phyloP scores from a whole-genome alignment of 176 grass and related monocot genomes.

The Aegilops speltoides region DNA sequence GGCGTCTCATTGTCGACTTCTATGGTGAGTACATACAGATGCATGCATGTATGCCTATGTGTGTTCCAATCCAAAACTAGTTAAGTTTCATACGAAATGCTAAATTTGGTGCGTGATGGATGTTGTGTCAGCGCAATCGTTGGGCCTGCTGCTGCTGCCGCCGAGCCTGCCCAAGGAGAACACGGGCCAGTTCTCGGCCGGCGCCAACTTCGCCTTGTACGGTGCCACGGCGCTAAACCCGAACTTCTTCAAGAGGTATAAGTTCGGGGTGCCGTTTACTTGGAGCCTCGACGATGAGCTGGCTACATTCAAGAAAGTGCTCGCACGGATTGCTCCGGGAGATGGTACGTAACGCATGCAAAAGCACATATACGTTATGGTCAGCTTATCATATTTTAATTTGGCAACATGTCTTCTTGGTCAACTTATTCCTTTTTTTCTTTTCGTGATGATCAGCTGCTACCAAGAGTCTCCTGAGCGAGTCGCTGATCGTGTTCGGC shows the following conservation, averaged over 20 bases:
- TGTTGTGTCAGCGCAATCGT: conserved; percentile 44
- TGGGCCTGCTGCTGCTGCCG: conserved; percentile 37
- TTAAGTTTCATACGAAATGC: no score
- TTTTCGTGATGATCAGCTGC: background rate
- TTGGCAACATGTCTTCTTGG: background rate
- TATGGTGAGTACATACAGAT: conserved; percentile 24
- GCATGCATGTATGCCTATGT: background rate
- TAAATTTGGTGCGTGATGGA: background rate
- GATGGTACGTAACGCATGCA: conserved; percentile 18
- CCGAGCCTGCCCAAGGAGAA: conserved; percentile 37
- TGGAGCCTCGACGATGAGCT: conserved; percentile 39
- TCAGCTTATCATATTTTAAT: background rate
- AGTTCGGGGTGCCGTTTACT: background rate
- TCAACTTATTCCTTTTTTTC: background rate
- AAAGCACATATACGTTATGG: background rate
- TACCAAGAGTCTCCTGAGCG: background rate
- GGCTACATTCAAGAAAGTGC: conserved; percentile 43
- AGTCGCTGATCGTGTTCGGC: conserved; percentile 40
- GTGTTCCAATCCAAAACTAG: background rate
- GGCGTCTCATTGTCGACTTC: conserved; percentile 32
- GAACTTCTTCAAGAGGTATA: conserved; percentile 18
- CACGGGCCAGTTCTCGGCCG: conserved; percentile 31
- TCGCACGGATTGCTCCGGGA: conserved; percentile 35
- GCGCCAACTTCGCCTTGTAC: conserved; percentile 63
- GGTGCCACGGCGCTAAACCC: conserved; percentile 37